Base-by-base conservation (phyloP, 139 green algal species). In the Chlamydomonas incerta region DNA sequence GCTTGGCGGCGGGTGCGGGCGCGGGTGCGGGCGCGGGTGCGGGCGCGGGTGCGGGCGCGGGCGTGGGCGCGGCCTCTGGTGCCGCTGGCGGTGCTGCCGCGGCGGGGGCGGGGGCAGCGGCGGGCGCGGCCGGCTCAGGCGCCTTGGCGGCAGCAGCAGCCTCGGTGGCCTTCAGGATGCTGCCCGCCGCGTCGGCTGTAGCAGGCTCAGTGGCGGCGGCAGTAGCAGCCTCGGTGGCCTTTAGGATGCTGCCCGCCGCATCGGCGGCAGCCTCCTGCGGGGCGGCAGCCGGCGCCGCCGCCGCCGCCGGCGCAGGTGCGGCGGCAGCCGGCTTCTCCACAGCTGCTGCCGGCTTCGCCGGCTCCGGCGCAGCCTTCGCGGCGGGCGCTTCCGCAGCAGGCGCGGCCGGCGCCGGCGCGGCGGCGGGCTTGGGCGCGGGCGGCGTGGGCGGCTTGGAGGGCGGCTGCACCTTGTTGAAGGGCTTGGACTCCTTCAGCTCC, bases 131-230 rank as follows among this genome's bases (percentile, higher is more conserved):
- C n/a, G n/a, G n/a, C n/a, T n/a, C n/a, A n/a, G n/a, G n/a, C n/a
- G n/a, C n/a, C n/a, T n/a, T n/a, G n/a, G n/a, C n/a, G n/a, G n/a
- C n/a, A n/a, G n/a, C n/a, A 37, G 58, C 28, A 6, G 58, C 77
- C 63, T 63, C 63, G 29, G 63, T 35, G 15, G 77, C 76, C 47
- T 31, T n/a, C 37, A 83, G 76, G 15, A 74, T 83, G 31, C 14
- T 41, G 18, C 17, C 62, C 9, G 76, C 76, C 23, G 76, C 76
- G 3, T 73, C 74, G 14, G 74, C 34, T 34, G 65, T 33, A 33
- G 73, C 28, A 34, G n/a, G n/a, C n/a, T n/a, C n/a, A n/a, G n/a
- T n/a, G n/a, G n/a, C n/a, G n/a, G n/a, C n/a, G n/a, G n/a, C n/a
- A n/a, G n/a, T n/a, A 37, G 58, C 28, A 6, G 58, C 77, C 63